Base-by-base conservation (phyloP, 768 basidiomycete genomes). In the Leccinum olivaceopallidum region DNA sequence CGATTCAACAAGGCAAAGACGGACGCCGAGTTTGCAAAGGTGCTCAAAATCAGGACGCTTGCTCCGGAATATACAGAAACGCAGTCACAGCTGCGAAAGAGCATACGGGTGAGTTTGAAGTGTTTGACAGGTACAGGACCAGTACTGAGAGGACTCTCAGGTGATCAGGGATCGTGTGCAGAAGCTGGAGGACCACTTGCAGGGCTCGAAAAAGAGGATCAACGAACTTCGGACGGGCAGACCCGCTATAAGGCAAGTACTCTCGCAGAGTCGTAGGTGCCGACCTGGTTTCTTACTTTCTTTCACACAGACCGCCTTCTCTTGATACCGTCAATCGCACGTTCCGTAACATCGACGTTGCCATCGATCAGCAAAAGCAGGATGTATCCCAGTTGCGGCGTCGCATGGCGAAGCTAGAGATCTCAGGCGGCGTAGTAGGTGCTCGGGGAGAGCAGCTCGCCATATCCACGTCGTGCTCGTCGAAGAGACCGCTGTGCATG, bases 51-150 rank as follows among this genome's bases (percentile, higher is more conserved):
- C 3, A 81, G 90, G 52, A 86, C 88, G n/a, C 75, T 95, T n/a
- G 89, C 89, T 13, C 94, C 96, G 0, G 94, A 98, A 68, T 89
- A 94, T 68, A 79, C 87, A 14, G 94, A 95, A 69, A 88, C 85
- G 1, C 95, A 95, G 70, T 83, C 80, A 2, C 85, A 87, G 57
- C 76, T 98, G 28, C 81, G 94, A 34, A 84, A 87, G 64, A 79
- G 81, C 62, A 85, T 92, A 39, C 78, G 88, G 70, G 94, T 93
- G 65, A 48, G 85, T 75, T 44, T 20, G 30, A 14, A 56, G 16
- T 18, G 34, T 51, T 55, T 14, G 44, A 56, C 42, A 55, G 16
- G n/a, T 26, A 20, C 34, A 53, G 39, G 28, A 26, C 39, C 62
- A 30, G 9, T 9, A 55, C 60, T 69, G 47, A 65, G 44, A 9